Evolutionary conservation across 345 rosid species (phyloP).

Genomic region (Melastoma malabathricum): DNA sequence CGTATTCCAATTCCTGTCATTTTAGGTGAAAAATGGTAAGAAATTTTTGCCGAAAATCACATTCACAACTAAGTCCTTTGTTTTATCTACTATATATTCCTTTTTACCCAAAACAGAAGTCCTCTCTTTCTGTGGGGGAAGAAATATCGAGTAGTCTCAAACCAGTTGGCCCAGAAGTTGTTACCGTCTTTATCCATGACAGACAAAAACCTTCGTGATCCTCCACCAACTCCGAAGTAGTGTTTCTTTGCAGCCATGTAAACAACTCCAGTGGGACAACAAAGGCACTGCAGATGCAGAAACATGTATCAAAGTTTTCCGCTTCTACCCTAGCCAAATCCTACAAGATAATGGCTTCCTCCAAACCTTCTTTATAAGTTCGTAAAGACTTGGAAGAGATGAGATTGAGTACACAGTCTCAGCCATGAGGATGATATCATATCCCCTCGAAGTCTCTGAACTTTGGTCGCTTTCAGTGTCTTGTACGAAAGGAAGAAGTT

Average conservation of each 20-base stretch:
- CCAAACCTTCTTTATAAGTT: constrained; percentile 58
- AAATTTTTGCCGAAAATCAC: too few relatives aligned
- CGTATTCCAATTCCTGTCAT: too few relatives aligned
- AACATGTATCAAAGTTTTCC: too few relatives aligned
- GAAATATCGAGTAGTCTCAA: too few relatives aligned
- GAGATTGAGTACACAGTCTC: constrained; percentile 78
- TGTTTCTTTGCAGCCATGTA: constrained; percentile 73
- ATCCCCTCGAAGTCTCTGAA: constrained; percentile 21
- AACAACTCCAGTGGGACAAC: constrained; percentile 45
- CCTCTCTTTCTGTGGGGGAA: too few relatives aligned
- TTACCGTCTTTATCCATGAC: constrained; percentile 74
- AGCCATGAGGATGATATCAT: constrained; percentile 77
- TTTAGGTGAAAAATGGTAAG: too few relatives aligned
- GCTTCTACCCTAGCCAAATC: too few relatives aligned
- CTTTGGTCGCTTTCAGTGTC: constrained; percentile 19
- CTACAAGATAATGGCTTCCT: background rate
- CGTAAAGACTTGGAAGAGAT: constrained; percentile 51
- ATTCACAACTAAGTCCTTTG: too few relatives aligned
- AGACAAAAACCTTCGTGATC: constrained; percentile 69
- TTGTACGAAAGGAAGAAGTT: constrained; percentile 36
- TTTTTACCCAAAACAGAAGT: too few relatives aligned
- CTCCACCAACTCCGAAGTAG: constrained; percentile 93
- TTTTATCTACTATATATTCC: too few relatives aligned
- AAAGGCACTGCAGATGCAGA: constrained; percentile 32
- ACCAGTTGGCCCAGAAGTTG: too few relatives aligned